These are phyloP conservation scores for Pseudofabraea citricarpa DNA, from an alignment of 2,329 filamentous ascomycete species.

Conservation along the genomic window DNA sequence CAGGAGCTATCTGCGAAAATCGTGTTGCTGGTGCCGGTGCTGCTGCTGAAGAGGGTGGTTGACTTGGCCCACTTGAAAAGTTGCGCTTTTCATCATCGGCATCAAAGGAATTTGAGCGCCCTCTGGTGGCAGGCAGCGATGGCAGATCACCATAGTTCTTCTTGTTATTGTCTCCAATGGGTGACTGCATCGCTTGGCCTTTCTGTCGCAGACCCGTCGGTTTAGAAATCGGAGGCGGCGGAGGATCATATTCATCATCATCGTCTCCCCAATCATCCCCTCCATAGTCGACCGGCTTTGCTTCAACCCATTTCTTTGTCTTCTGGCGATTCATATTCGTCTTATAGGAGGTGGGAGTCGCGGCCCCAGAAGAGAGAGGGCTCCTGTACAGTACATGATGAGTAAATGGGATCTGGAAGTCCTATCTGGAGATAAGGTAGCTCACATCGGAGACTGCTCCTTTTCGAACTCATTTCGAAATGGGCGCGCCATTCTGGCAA, in stretches of 20 bases:
- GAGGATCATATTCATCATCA: slow-evolving; percentile 48
- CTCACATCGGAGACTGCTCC: slow-evolving; percentile 23
- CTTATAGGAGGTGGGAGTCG: slow-evolving; percentile 50
- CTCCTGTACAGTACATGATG: slow-evolving; percentile 18
- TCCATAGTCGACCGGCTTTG: slow-evolving; percentile 80
- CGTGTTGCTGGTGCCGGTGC: slow-evolving; percentile 23
- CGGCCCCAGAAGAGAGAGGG: slow-evolving; percentile 19
- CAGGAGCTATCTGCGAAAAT: slow-evolving; percentile 21
- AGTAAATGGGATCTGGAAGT: too few species aligned
- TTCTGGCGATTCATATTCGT: slow-evolving; percentile 85
- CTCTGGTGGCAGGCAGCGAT: slow-evolving; percentile 15
- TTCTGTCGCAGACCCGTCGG: slow-evolving; percentile 39
- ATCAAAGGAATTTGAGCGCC: slow-evolving; percentile 45
- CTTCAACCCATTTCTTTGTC: slow-evolving; percentile 93
- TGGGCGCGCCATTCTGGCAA: slow-evolving; percentile 26
- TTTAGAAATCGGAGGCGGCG: slow-evolving; percentile 32
- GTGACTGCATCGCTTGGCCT: slow-evolving; percentile 25
- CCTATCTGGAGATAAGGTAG: neutral
- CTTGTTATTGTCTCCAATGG: slow-evolving; percentile 10
- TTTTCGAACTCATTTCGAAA: slow-evolving; percentile 25
- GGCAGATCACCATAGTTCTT: slow-evolving; percentile 28
- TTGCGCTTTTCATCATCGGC: slow-evolving; percentile 45
- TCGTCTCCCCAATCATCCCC: slow-evolving; percentile 89
- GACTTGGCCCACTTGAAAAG: slow-evolving; percentile 34
- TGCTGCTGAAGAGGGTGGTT: too few species aligned